Base-by-base conservation (phyloP, 805 yeast genomes). In the Cyberlindnera saturnus region DNA sequence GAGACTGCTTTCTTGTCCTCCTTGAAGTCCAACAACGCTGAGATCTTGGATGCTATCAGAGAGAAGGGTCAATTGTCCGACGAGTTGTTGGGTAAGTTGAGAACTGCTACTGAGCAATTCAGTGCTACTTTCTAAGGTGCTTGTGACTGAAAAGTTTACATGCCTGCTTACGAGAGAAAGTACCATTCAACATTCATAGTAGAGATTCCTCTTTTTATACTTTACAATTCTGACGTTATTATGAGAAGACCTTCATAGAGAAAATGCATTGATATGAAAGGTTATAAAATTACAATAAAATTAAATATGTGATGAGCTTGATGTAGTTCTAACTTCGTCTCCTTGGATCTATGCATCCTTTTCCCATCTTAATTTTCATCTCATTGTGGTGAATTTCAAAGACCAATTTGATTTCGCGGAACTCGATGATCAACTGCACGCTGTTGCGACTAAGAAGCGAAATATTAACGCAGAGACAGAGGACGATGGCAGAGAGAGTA, bases 1-100 rank as follows among this genome's bases (percentile, higher is more conserved):
- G 99, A 93, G 83, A 74, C 80, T 62, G 82, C 88, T 64, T 93
- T 90, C 90, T 75, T 86, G 69, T 77, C 96, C 59, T 81, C 85
- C 82, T 81, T 93, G 73, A 85, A 87, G 77, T 71, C 97, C 59
- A 88, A 86, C 77, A 91, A 89, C 74, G 61, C 83, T 59, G 91
- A 79, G 52, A 74, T 95, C 71, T 73, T 91, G 62, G 80, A 79
- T 42, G 84, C 93, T 60, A 87, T 93, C 71, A 83, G 79, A 74
- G 79, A 75, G 63, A 77, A 81, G 74, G 99, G 99, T 78, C 86
- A 83, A 75, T 81, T 93, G 64, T 74, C 96, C 60, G 78, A 86
- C 67, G 97, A 89, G 65, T 73, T 77, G 66, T 79, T 95, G 71
- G 93, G 75, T 50, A 77, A 82, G 73, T 84, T 93, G 75, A 90